Evolutionary conservation across 768 basidiomycete genomes (phyloP).

Genomic region (Holtermanniella nyarrowii): DNA sequence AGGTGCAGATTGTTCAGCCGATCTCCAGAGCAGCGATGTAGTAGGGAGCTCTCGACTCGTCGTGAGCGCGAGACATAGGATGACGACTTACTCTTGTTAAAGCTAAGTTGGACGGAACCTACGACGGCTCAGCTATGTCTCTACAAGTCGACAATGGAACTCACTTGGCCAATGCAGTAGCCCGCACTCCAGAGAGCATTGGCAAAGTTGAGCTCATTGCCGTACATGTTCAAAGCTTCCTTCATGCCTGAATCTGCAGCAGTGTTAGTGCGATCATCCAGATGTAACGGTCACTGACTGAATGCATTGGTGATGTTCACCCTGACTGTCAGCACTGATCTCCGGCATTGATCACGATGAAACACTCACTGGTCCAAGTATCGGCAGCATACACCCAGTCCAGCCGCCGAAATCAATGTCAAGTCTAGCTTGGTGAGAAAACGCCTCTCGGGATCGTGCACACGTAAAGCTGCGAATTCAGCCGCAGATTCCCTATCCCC

Average conservation of each 20-base stretch:
- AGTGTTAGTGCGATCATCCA: too few species aligned
- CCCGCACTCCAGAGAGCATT: conserved; percentile 29
- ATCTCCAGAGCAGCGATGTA: conserved; percentile 26
- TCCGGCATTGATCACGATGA: background rate
- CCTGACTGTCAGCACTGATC: conserved; percentile 3
- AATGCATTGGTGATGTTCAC: conserved; percentile 31
- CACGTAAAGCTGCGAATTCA: background rate
- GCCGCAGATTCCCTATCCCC: background rate
- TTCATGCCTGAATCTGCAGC: conserved; percentile 2
- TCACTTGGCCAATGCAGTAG: conserved; percentile 27
- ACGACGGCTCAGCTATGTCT: background rate
- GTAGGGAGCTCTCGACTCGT: conserved; percentile 10
- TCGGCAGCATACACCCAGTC: conserved; percentile 25
- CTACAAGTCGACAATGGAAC: conserved; percentile 17
- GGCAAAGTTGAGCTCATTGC: conserved; percentile 14
- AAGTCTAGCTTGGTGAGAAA: conserved; percentile 25
- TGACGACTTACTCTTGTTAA: conserved; percentile 9
- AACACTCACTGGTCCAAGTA: conserved; percentile 22
- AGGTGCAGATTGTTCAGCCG: conserved; percentile 24
- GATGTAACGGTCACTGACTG: too few species aligned
- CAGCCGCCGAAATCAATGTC: conserved; percentile 21
- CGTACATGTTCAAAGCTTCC: conserved; percentile 1
- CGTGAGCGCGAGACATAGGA: background rate
- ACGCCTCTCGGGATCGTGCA: conserved; percentile 5
- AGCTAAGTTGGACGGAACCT: too few species aligned